phyloP scores from a whole-genome alignment of 495 filamentous ascomycete genomes.

The Aspergillus asperescens region DNA sequence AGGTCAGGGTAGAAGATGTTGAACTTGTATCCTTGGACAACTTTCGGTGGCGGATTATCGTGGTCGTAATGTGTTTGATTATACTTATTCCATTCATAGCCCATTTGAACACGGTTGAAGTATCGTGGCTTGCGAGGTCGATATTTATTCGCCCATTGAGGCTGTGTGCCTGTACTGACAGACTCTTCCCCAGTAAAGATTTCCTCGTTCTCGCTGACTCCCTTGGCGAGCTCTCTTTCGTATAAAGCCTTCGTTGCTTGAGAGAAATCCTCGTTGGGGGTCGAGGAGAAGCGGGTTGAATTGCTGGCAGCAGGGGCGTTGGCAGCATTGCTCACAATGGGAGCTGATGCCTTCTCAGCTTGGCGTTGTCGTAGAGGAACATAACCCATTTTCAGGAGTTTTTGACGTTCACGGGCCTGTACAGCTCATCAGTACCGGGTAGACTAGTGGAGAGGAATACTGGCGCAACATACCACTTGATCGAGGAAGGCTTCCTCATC shows the following conservation, averaged over 20 bases:
- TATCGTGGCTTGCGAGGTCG: slow-evolving; percentile 91
- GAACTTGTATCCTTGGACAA: slow-evolving; percentile 98
- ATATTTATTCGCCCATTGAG: slow-evolving; percentile 85
- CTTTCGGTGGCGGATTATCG: slow-evolving; percentile 95
- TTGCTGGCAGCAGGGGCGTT: slow-evolving; percentile 38
- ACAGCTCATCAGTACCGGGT: slow-evolving; percentile 4
- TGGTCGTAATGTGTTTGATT: slow-evolving; percentile 99
- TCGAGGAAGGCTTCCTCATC: slow-evolving; percentile 59
- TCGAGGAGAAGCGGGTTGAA: slow-evolving; percentile 66
- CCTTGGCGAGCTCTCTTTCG: slow-evolving; percentile 87
- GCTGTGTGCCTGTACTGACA: slow-evolving; percentile 57
- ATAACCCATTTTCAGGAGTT: slow-evolving; percentile 63
- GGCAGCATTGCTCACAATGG: slow-evolving; percentile 25
- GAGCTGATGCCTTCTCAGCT: slow-evolving; percentile 43
- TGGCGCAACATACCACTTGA: slow-evolving; percentile 44
- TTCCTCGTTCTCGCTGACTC: slow-evolving; percentile 89
- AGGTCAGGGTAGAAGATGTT: slow-evolving; percentile 99
- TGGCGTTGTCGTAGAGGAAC: slow-evolving; percentile 55
- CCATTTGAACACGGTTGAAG: slow-evolving; percentile 98
- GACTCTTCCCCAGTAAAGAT: slow-evolving; percentile 91
- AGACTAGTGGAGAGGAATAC: neutral
- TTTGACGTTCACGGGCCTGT: slow-evolving; percentile 55
- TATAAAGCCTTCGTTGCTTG: slow-evolving; percentile 88
- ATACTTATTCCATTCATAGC: slow-evolving; percentile 99
- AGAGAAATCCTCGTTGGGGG: slow-evolving; percentile 80